phyloP scores from a whole-genome alignment of 2,329 filamentous ascomycete genomes.

The Hypoxylon sp. region DNA sequence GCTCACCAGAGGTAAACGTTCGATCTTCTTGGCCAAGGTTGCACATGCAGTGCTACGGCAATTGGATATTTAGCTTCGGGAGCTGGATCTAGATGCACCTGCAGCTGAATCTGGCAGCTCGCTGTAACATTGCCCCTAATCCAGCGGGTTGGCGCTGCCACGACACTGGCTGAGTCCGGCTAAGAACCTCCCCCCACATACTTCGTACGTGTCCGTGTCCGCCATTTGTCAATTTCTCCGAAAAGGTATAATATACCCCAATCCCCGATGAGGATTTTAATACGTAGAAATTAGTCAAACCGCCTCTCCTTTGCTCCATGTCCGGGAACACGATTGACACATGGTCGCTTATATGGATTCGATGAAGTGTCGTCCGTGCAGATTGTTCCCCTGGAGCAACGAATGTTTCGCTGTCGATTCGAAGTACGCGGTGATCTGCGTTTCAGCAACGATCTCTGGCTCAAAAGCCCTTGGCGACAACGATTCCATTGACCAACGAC shows the following conservation, averaged over 20 bases:
- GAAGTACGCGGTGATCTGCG: constrained; percentile 18
- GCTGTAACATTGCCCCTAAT: constrained; percentile 11
- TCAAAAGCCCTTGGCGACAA: constrained; percentile 6
- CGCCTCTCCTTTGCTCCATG: neutral
- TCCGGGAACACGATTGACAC: constrained; percentile 6
- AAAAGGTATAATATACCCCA: neutral
- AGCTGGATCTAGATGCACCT: constrained; percentile 32
- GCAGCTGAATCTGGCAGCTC: constrained; percentile 34
- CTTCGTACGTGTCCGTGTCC: too few relatives aligned
- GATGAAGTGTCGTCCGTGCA: constrained; percentile 4
- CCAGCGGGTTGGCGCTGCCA: constrained; percentile 23
- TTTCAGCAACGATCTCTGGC: constrained; percentile 15
- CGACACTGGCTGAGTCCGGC: constrained; percentile 9
- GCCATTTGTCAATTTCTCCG: neutral
- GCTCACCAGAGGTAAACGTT: neutral
- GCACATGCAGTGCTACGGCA: constrained; percentile 22
- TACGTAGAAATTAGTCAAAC: constrained; percentile 7
- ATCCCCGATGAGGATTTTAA: neutral
- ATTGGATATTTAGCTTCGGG: constrained; percentile 8
- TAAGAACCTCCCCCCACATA: constrained; percentile 9
- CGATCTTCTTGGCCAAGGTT: constrained; percentile 6
- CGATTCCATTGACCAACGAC: constrained; percentile 20
- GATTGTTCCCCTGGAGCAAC: constrained; percentile 18
- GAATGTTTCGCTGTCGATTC: constrained; percentile 33
- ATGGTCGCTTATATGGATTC: neutral